Percentiles rank a stretch among this genome's conserved stretches.
Evolutionary conservation across 108 stramenopile species (phyloP).

Genomic region (Stephanodiscus triporus): DNA sequence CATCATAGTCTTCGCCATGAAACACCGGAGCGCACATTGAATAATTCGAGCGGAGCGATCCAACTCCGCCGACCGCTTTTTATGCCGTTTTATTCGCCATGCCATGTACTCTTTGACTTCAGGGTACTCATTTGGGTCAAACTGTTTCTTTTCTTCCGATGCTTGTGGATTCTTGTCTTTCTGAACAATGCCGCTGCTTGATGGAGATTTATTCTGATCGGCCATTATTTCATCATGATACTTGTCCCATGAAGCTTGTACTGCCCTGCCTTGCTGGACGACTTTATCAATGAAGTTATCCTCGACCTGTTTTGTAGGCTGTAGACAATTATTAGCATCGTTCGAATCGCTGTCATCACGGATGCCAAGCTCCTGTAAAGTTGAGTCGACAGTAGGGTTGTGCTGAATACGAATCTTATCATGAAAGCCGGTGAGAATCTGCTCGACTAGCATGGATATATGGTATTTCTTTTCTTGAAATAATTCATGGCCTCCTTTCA

Average conservation of each 20-base stretch:
- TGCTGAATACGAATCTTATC: slow-evolving; percentile 22
- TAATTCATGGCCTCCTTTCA: slow-evolving; percentile 85
- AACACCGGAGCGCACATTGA: slow-evolving; percentile 66
- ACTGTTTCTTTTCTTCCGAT: slow-evolving; percentile 27
- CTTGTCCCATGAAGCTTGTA: slow-evolving; percentile 30
- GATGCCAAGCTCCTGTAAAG: background rate
- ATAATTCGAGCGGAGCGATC: slow-evolving; percentile 66
- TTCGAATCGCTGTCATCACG: background rate
- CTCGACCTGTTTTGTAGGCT: slow-evolving; percentile 30
- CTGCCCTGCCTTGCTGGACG: slow-evolving; percentile 36
- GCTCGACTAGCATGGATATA: slow-evolving; percentile 68
- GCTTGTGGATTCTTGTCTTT: slow-evolving; percentile 11
- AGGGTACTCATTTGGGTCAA: slow-evolving; percentile 67
- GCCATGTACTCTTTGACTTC: slow-evolving; percentile 88
- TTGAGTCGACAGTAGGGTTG: slow-evolving; percentile 1
- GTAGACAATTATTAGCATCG: background rate
- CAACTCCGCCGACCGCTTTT: slow-evolving; percentile 69
- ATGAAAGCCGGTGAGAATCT: slow-evolving; percentile 70
- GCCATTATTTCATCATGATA: slow-evolving; percentile 48
- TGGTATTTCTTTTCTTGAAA: slow-evolving; percentile 83
- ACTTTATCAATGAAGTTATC: slow-evolving; percentile 43
- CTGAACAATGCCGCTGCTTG: slow-evolving; percentile 16
- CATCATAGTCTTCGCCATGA: slow-evolving; percentile 70
- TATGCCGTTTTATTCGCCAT: slow-evolving; percentile 84
- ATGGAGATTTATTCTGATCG: slow-evolving; percentile 44